phyloP scores from a whole-genome alignment of 345 rosid genomes.

The Lumnitzera littorea region DNA sequence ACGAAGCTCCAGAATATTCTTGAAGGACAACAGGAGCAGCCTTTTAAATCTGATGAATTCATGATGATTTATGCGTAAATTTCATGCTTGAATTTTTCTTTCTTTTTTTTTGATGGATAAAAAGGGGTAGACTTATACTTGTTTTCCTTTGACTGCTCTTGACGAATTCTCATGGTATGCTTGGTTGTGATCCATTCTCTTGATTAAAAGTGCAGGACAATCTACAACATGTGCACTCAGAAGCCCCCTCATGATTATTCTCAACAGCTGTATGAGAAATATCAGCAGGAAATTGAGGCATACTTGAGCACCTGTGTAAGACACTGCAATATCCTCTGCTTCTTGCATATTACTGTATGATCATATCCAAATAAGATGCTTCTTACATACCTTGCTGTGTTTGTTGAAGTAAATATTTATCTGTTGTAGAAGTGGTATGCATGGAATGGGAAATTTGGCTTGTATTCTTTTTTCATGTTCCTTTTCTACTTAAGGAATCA shows the following conservation, averaged over 20 bases:
- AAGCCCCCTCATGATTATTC: constrained; percentile 32
- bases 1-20: constrained; percentile 7
- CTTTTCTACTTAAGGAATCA: too few species aligned
- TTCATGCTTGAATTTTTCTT: background rate
- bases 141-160: background rate
- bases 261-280: constrained; percentile 25
- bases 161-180: too few species aligned
- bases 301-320: constrained; percentile 19
- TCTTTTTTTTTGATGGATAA: background rate
- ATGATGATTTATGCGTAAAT: constrained; percentile 27
- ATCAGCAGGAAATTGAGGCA: constrained; percentile 17
- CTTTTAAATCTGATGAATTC: constrained; percentile 30
- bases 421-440: too few species aligned
- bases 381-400: too few species aligned
- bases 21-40: constrained; percentile 25
- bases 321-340: background rate
- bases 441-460: too few species aligned
- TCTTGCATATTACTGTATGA: background rate
- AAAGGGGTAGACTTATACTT: background rate
- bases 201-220: constrained; percentile 15
- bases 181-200: background rate
- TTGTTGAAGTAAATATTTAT: too few species aligned
- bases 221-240: constrained; percentile 36
- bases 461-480: too few species aligned
- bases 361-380: too few species aligned